These are phyloP conservation scores for Phytophthora vignae DNA, from an alignment of 352 stramenopile species.

Conservation along the genomic window DNA sequence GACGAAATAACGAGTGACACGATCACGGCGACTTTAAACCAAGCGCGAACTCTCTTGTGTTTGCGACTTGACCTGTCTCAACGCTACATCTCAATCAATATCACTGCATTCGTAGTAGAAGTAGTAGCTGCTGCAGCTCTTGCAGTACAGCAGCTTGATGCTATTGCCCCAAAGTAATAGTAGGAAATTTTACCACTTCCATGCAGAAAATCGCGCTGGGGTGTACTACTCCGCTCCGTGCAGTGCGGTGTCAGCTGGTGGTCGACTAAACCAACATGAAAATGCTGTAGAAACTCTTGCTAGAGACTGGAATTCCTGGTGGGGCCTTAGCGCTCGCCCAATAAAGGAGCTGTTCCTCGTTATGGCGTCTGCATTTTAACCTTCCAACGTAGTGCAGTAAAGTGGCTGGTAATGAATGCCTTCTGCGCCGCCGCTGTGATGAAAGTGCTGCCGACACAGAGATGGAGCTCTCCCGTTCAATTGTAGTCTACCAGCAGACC, in stretches of 20 bases:
- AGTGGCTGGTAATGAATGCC: neutral
- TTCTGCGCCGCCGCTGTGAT: too few species aligned
- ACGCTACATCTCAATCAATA: slow-evolving; percentile 58
- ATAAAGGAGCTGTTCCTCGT: too few species aligned
- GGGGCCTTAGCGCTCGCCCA: too few species aligned
- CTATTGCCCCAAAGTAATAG: too few species aligned
- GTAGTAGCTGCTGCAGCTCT: neutral
- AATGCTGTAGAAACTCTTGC: too few species aligned
- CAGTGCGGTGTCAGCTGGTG: neutral
- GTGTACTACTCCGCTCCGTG: too few species aligned
- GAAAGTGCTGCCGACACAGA: too few species aligned
- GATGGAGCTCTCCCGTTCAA: slow-evolving; percentile 2
- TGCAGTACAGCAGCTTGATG: neutral
- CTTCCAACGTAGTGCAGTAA: neutral
- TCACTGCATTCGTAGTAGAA: slow-evolving; percentile 10
- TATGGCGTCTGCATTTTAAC: neutral
- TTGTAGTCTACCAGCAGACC: slow-evolving; percentile 6
- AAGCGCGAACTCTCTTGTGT: slow-evolving; percentile 73
- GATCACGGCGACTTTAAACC: slow-evolving; percentile 89
- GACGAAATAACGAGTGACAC: slow-evolving; percentile 73
- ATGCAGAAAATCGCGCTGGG: too few species aligned
- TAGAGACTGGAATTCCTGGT: too few species aligned
- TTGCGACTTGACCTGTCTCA: slow-evolving; percentile 90
- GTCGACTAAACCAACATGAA: neutral
- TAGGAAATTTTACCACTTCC: too few species aligned